Evolutionary conservation across 225 moss, liverwort and hornwort genomes (phyloP).

Genomic region (Ulota crispa): DNA sequence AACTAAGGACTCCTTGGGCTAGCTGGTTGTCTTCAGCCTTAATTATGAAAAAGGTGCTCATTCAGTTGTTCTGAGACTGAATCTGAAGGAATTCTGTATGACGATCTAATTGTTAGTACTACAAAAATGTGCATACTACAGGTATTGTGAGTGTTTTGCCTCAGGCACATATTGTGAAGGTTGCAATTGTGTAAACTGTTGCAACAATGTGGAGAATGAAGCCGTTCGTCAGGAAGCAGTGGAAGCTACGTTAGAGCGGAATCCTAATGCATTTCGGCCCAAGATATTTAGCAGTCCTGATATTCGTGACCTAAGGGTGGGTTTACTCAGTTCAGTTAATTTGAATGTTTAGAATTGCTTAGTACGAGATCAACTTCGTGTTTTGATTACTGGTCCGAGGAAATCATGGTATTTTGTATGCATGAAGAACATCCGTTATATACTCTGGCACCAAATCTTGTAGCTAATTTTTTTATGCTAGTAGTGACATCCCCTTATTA

Average conservation of each 20-base stretch:
- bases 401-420: neutral
- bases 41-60: too few species aligned
- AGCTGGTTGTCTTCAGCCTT: too few species aligned
- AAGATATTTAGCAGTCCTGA: slow-evolving; percentile 60
- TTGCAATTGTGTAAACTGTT: slow-evolving; percentile 67
- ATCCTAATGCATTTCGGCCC: slow-evolving; percentile 60
- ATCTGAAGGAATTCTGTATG: too few species aligned
- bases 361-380: neutral
- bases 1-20: too few species aligned
- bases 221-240: slow-evolving; percentile 62
- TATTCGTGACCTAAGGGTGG: slow-evolving; percentile 54
- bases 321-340: neutral
- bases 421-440: neutral
- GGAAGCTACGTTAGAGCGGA: slow-evolving; percentile 44
- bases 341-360: neutral
- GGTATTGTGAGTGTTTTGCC: too few species aligned
- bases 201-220: slow-evolving; percentile 64
- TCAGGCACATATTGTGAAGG: too few species aligned
- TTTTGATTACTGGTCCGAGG: neutral
- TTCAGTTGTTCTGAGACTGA: too few species aligned
- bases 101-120: too few species aligned
- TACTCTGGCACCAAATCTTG: neutral
- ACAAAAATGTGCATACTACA: too few species aligned
- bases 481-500: neutral
- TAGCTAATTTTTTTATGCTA: neutral